phyloP scores from a whole-genome alignment of 192 early-diverging fungal genomes.

The Coemansia sp. region DNA sequence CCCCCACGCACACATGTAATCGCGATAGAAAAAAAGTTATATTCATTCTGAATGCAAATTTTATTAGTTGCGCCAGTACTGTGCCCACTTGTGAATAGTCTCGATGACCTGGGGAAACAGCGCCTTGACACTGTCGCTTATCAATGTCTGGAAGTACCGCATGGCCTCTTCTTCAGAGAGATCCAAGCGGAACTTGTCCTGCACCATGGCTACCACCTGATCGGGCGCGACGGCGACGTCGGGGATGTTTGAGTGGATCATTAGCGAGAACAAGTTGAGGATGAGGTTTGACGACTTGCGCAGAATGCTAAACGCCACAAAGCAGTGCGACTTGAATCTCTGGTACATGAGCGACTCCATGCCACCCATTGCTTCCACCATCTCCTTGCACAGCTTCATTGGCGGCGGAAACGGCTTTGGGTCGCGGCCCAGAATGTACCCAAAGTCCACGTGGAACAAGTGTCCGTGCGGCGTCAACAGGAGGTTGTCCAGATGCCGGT shows the following conservation, averaged over 20 bases:
- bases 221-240: constrained; percentile 99
- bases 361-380: constrained; percentile 99
- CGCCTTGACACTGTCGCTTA: constrained; percentile 92
- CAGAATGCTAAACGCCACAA: constrained; percentile 91
- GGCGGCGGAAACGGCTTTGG: constrained; percentile 99
- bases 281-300: constrained; percentile 95
- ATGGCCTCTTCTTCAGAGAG: constrained; percentile 92
- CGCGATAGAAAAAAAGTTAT: neutral
- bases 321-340: constrained; percentile 91
- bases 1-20: constrained; percentile 55
- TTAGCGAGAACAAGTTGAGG: constrained; percentile 95
- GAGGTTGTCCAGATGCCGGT: constrained; percentile 97
- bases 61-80: constrained; percentile 65
- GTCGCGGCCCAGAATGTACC: constrained; percentile 97
- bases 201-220: constrained; percentile 95
- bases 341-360: constrained; percentile 84
- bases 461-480: constrained; percentile 83
- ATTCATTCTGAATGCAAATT: neutral
- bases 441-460: constrained; percentile 98
- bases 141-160: constrained; percentile 87
- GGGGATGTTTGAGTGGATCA: constrained; percentile 96
- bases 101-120: constrained; percentile 99
- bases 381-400: constrained; percentile 99
- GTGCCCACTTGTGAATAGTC: constrained; percentile 95
- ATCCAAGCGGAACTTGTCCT: constrained; percentile 94